Base-by-base conservation (phyloP, 2,329 filamentous ascomycete species). In the Colletotrichum sp. region DNA sequence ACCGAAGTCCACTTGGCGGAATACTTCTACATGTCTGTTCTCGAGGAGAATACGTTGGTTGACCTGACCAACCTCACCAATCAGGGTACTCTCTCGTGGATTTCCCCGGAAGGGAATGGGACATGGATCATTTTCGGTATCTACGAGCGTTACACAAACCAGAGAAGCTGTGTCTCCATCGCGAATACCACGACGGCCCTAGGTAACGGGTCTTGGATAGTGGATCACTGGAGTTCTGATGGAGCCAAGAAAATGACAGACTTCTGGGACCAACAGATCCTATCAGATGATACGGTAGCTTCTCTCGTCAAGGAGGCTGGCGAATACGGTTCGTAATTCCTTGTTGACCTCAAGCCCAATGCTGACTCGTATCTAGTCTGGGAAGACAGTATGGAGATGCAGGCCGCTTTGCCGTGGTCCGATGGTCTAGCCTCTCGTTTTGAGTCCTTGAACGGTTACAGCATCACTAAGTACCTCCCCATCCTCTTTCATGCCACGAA, bases 271-370 rank as follows among this genome's bases (percentile, higher is more conserved):
- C 10, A 52, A 7, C 10, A 52, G 3, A 21, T 52, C n/a, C n/a
- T 52, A 21, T 52, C 44, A 52, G 10, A 52, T 52, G n/a, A 52
- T 21, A 52, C 10, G n/a, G 12, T 52, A 21, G 44, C 44, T 52
- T 21, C 44, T 21, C 44, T 52, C 4, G 3, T 52, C 10, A 52
- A 52, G 12, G n/a, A 21, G 10, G n/a, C 44, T 21, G n/a, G 44
- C 10, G n/a, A 21, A 21, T 52, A 52, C 12, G n/a, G 44, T 52
- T 52, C 44, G 44, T 52, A 21, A 21, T 2, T 52, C n/a, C 44
- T 12, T 21, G 1, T 21, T 13, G n/a, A 0, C n/a, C n/a, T 13
- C n/a, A 7, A 4, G n/a, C 44, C 44, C n/a, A 4, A 1, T 21
- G n/a, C 44, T 52, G 10, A 52, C n/a, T 52, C 10, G 3, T 52